phyloP scores from a whole-genome alignment of 225 moss, liverwort and hornwort species.

The Climacium dendroides region DNA sequence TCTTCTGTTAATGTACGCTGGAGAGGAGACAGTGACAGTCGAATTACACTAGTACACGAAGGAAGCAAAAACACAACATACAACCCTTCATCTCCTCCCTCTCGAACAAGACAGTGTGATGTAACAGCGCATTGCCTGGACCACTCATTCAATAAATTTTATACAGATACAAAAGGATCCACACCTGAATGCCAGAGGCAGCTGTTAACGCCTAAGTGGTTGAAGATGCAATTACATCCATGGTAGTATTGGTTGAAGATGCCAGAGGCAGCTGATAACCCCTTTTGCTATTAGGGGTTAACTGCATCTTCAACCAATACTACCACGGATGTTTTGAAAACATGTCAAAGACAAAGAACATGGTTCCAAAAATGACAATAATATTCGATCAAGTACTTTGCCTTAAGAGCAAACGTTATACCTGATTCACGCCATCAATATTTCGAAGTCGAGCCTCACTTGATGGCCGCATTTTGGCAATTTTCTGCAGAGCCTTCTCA shows the following conservation, averaged over 20 bases:
- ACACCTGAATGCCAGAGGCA: background rate
- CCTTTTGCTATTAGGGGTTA: background rate
- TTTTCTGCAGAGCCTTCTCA: constrained; percentile 67
- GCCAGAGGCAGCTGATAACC: background rate
- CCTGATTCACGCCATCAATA: constrained; percentile 95
- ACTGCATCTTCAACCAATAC: background rate
- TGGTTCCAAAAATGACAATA: background rate
- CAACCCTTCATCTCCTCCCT: background rate
- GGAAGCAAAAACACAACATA: background rate
- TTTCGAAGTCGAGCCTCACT: constrained; percentile 66
- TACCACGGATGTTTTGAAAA: background rate
- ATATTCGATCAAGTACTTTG: background rate
- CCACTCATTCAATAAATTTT: background rate
- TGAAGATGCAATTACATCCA: background rate
- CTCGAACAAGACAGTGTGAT: background rate
- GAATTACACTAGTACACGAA: background rate
- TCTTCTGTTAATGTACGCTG: background rate
- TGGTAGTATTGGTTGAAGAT: background rate
- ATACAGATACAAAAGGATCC: background rate
- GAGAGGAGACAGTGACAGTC: background rate
- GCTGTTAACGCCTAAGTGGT: background rate
- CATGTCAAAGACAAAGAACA: background rate
- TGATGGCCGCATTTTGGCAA: constrained; percentile 69
- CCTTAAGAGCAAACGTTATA: background rate
- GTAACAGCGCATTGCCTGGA: background rate